Evolutionary conservation across 345 rosid species (phyloP).

Genomic region (Eutrema japonicum): DNA sequence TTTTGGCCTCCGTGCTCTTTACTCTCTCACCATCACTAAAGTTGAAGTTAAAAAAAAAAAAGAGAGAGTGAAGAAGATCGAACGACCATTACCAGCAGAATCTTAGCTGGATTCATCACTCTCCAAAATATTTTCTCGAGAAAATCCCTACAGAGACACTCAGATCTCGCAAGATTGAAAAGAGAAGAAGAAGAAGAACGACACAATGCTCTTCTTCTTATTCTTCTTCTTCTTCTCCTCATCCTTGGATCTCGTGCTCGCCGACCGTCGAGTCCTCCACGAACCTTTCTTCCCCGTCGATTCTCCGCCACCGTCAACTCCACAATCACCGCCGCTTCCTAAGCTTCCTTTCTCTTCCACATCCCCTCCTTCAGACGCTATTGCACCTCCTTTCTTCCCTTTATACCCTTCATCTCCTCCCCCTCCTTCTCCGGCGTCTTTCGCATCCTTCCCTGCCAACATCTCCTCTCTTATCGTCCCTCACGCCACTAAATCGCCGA

Average conservation of each 20-base stretch:
- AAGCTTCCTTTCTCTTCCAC: conserved; percentile 58
- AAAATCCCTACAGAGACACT: conserved; percentile 21
- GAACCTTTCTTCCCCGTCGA: conserved; percentile 63
- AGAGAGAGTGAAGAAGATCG: conserved; percentile 28
- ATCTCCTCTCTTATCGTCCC: conserved; percentile 88
- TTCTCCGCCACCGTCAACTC: conserved; percentile 58
- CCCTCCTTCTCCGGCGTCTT: conserved; percentile 67
- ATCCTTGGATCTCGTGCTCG: conserved; percentile 14
- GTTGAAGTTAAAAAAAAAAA: neutral
- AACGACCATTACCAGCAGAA: conserved; percentile 52
- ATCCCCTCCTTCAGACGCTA: conserved; percentile 51
- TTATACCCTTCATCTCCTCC: conserved; percentile 74
- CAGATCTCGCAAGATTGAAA: conserved; percentile 19
- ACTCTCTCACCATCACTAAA: conserved; percentile 32
- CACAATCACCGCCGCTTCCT: conserved; percentile 52
- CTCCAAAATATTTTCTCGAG: conserved; percentile 1
- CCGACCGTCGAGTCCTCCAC: conserved; percentile 74
- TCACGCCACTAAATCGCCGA: conserved; percentile 53
- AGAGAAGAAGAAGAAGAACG: conserved; percentile 24
- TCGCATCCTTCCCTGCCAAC: conserved; percentile 91
- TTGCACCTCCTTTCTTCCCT: conserved; percentile 76
- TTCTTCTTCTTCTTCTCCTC: conserved; percentile 34
- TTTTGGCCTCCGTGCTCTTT: conserved; percentile 30
- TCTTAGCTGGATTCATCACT: conserved; percentile 78
- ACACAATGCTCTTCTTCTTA: conserved; percentile 55